Base-by-base conservation (phyloP, 257 asterid genomes). In the Primulina huaijiensis region DNA sequence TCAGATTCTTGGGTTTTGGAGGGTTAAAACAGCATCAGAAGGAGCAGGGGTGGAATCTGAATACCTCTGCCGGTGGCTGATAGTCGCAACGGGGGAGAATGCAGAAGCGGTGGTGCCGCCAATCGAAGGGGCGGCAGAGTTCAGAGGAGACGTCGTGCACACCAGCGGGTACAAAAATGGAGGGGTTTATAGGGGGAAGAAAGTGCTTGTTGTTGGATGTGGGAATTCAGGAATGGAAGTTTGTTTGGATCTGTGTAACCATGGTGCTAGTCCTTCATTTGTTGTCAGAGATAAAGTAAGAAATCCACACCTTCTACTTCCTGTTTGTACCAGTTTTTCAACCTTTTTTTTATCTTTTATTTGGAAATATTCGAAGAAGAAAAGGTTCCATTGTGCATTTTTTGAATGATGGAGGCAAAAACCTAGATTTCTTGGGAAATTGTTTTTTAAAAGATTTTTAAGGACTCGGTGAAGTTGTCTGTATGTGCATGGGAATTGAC, bases 221-320 rank as follows among this genome's bases (percentile, higher is more conserved):
- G 98, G 98, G 23, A 92, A 92, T 69, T 92, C 98, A 2, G 98
- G 98, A 8, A 92, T 92, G 98, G 98, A 92, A 76, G 96, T 92
- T 0, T 88, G 95, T 33, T 85, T 92, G 92, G 98, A 92, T 80
- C 92, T 92, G 9, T 92, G 97, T 72, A 77, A 83, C 67, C 79
- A 85, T 73, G 67, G 81, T 75, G 95, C 98, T 0, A 46, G 0
- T 1, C 98, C 96, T 56, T 81, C 89, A 0, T 87, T 92, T 8
- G 90, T 87, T 11, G 96, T 88, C 2, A 80, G 98, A 76, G 89
- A 88, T 74, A 75, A 90, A n/a, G 98, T 92, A 70, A 87, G 96
- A 70, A 19, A 38, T 52, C 69, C 1, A 17, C 71, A n/a, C 74
- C 65, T n/a, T 38, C 62, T 0, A 19, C 25, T 23, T 23, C 25